phyloP scores from a whole-genome alignment of 805 yeast genomes.

The Metschnikowia lochheadii region DNA sequence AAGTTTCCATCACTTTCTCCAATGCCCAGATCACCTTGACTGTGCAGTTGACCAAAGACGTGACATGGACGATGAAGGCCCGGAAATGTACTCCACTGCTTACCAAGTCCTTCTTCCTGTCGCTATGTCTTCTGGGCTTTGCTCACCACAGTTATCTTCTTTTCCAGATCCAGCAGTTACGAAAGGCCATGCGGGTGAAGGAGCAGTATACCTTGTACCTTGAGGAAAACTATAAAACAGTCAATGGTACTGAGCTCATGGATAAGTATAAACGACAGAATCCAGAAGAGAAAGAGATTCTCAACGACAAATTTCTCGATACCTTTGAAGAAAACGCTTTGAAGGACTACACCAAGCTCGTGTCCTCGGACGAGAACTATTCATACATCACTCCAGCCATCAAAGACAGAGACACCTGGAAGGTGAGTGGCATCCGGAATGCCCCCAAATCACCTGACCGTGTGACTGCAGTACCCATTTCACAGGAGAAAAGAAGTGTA shows the following conservation, averaged over 20 bases:
- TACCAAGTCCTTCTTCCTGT: slow-evolving; percentile 17
- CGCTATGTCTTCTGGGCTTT: slow-evolving; percentile 22
- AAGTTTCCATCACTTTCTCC: background rate
- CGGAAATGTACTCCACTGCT: slow-evolving; percentile 4
- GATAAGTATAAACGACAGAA: slow-evolving; percentile 23
- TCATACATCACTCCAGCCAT: background rate
- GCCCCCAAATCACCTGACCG: background rate
- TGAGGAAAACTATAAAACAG: slow-evolving; percentile 30
- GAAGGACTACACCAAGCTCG: slow-evolving; percentile 1
- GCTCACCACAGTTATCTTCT: slow-evolving; percentile 19
- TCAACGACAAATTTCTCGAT: background rate
- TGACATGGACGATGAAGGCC: slow-evolving; percentile 23
- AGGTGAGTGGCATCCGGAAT: background rate
- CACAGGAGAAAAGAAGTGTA: background rate
- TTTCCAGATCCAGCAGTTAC: slow-evolving; percentile 19
- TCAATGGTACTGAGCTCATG: slow-evolving; percentile 34
- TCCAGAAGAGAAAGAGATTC: slow-evolving; percentile 3
- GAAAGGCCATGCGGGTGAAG: slow-evolving; percentile 21
- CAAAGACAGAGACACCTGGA: slow-evolving; percentile 5
- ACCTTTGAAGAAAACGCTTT: background rate
- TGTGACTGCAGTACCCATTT: background rate
- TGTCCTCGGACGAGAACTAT: background rate
- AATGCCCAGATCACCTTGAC: slow-evolving; percentile 1
- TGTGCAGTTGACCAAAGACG: slow-evolving; percentile 8
- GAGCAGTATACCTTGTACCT: slow-evolving; percentile 32